Percentiles rank a stretch among this genome's conserved stretches.
phyloP scores from a whole-genome alignment of 192 early-diverging fungal species.

The Mortierella hygrophila region DNA sequence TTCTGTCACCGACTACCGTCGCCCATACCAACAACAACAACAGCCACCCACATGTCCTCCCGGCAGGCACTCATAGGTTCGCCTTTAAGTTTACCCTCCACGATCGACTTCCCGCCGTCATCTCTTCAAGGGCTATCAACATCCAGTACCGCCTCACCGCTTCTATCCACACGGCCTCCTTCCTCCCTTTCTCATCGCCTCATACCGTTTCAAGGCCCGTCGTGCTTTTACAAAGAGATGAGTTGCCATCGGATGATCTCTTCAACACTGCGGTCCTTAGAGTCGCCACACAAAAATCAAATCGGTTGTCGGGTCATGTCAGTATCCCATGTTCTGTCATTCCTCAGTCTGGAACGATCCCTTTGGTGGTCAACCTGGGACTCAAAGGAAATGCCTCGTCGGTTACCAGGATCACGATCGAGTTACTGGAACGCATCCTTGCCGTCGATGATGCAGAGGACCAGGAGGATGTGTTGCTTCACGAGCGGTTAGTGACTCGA shows the following conservation, averaged over 20 bases:
- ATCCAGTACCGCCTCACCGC: constrained; percentile 43
- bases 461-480: constrained; percentile 9
- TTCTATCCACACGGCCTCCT: constrained; percentile 16
- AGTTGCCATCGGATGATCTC: constrained; percentile 25
- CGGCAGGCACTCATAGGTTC: constrained; percentile 30
- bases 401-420: constrained; percentile 29
- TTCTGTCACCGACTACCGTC: neutral
- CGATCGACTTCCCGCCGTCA: constrained; percentile 20
- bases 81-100: constrained; percentile 33
- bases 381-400: constrained; percentile 42
- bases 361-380: constrained; percentile 23
- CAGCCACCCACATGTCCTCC: neutral
- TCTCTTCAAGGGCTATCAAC: constrained; percentile 23
- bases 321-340: constrained; percentile 43
- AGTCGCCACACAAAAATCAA: neutral
- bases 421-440: constrained; percentile 29
- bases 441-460: neutral
- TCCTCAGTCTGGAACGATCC: constrained; percentile 38
- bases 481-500: constrained; percentile 41
- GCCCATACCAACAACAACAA: neutral
- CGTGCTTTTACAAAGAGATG: constrained; percentile 37
- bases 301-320: constrained; percentile 21
- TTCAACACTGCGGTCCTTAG: constrained; percentile 33
- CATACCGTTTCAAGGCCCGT: constrained; percentile 21
- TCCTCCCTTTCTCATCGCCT: constrained; percentile 33